These are phyloP conservation scores for Cyclostephanos tholiformis DNA, from an alignment of 108 stramenopile species.

Conservation along the genomic window DNA sequence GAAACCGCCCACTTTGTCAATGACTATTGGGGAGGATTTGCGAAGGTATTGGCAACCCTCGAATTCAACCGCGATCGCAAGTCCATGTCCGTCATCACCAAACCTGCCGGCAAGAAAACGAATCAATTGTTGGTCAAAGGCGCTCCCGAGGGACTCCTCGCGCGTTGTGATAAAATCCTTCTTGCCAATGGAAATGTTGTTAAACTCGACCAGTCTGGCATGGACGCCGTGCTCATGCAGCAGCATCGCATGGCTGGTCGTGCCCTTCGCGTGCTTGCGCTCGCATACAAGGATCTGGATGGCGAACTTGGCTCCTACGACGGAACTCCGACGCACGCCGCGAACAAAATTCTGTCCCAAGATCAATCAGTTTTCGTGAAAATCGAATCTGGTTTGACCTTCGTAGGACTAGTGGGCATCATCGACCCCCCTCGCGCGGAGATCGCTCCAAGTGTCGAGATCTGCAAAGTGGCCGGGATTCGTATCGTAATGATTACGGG, in stretches of 20 bases:
- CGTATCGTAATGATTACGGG: slow-evolving; percentile 92
- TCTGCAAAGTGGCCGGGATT: slow-evolving; percentile 82
- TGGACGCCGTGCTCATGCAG: slow-evolving; percentile 40
- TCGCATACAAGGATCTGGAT: slow-evolving; percentile 59
- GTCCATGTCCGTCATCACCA: slow-evolving; percentile 45
- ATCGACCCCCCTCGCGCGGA: slow-evolving; percentile 86
- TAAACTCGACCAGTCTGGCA: slow-evolving; percentile 41
- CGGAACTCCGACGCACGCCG: slow-evolving; percentile 37
- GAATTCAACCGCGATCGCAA: slow-evolving; percentile 73
- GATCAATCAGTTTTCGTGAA: slow-evolving; percentile 52
- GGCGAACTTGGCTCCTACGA: slow-evolving; percentile 47
- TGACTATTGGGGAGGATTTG: slow-evolving; percentile 30
- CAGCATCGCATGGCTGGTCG: slow-evolving; percentile 59
- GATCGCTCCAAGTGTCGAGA: slow-evolving; percentile 68
- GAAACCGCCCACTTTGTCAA: slow-evolving; percentile 51
- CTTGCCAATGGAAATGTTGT: slow-evolving; percentile 54
- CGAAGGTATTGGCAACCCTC: slow-evolving; percentile 62
- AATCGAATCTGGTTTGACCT: slow-evolving; percentile 76
- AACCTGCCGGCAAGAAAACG: slow-evolving; percentile 18
- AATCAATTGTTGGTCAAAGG: slow-evolving; percentile 85
- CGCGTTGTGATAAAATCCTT: slow-evolving; percentile 66
- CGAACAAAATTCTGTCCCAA: slow-evolving; percentile 26
- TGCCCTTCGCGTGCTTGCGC: slow-evolving; percentile 71
- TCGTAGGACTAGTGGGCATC: slow-evolving; percentile 83
- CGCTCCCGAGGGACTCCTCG: slow-evolving; percentile 77